These are phyloP conservation scores for Acer campestre DNA, from an alignment of 345 rosid species.

Conservation along the genomic window DNA sequence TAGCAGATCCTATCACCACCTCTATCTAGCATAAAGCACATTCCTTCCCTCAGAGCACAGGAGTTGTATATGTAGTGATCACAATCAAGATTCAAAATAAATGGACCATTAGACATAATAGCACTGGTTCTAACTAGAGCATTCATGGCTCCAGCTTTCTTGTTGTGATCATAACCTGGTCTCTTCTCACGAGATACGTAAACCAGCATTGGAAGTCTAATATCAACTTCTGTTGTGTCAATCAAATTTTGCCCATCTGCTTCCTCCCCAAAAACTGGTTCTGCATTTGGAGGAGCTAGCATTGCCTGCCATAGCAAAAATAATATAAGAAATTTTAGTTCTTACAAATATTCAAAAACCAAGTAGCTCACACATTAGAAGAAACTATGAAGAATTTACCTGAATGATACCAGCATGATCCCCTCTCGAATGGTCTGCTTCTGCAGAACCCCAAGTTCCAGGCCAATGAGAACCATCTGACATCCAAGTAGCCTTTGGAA, in stretches of 20 bases:
- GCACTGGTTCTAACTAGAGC: conserved; percentile 66
- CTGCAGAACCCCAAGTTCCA: conserved; percentile 79
- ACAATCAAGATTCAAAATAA: conserved; percentile 67
- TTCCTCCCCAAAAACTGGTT: conserved; percentile 62
- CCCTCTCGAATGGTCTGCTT: conserved; percentile 62
- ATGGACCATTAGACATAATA: conserved; percentile 71
- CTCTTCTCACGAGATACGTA: conserved; percentile 70
- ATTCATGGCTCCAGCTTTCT: conserved; percentile 79
- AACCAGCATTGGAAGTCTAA: conserved; percentile 59
- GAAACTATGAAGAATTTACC: conserved; percentile 32
- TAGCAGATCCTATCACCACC: conserved; percentile 64
- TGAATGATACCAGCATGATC: conserved; percentile 85
- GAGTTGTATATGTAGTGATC: conserved; percentile 68
- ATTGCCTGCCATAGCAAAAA: conserved; percentile 49
- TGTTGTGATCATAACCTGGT: conserved; percentile 68
- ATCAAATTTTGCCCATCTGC: conserved; percentile 52
- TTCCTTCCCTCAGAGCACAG: conserved; percentile 61
- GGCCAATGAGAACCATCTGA: conserved; percentile 91
- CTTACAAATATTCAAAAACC: not conserved
- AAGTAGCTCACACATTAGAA: not conserved
- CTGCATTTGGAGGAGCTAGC: conserved; percentile 81
- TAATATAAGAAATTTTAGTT: not conserved
- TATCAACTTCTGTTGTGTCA: conserved; percentile 59
- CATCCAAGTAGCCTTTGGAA: conserved; percentile 82
- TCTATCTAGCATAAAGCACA: conserved; percentile 73